Base-by-base conservation (phyloP, 1,284 basidiomycete species). In the Wolfiporia cocos region DNA sequence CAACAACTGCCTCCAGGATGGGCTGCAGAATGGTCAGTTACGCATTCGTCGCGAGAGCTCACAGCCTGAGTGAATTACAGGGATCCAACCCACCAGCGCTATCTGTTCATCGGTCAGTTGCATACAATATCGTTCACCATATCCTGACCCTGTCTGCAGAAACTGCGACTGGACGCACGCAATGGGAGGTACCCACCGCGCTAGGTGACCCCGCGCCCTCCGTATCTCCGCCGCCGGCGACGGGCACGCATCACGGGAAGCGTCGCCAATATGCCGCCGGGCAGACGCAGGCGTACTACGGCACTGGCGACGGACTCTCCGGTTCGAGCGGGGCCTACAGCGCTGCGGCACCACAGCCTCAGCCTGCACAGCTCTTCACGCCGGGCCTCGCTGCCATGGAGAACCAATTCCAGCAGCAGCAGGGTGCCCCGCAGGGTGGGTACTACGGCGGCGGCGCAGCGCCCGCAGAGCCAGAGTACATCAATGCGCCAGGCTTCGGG, bases 261-360 rank as follows among this genome's bases (percentile, higher is more conserved):
- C 79, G 91, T 52, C 81, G 92, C 39, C 90, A 93, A 63, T 95
- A 95, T 64, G 92, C 92, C 37, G 80, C 87, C 5, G 89, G 86
- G 10, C 88, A 93, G 64, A 90, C 88, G 2, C 86, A 92, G 57
- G 85, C 78, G 2, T 93, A 93, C 63, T 88, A 88, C 51, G 83
- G 85, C 24, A 59, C 68, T 21, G 60, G 64, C 2, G 71, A 74
- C 26, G 55, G 57, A 10, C 50, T 66, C 37, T 56, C 62, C 21
- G 73, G 76, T 33, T 56, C 58, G 11, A 74, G 76, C 28, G 65
- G 73, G 34, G 31, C 59, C 39, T 64, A 67, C 44, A 56, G 55
- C 48, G 59, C 59, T 29, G 50, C 65, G 34, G 55, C 63, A 12
- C 63, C 57, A 43, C 67, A 70, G 50, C 73, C 71, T 48, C 65